phyloP scores from a whole-genome alignment of 1,284 basidiomycete genomes.

The Taiwanofungus camphoratus region DNA sequence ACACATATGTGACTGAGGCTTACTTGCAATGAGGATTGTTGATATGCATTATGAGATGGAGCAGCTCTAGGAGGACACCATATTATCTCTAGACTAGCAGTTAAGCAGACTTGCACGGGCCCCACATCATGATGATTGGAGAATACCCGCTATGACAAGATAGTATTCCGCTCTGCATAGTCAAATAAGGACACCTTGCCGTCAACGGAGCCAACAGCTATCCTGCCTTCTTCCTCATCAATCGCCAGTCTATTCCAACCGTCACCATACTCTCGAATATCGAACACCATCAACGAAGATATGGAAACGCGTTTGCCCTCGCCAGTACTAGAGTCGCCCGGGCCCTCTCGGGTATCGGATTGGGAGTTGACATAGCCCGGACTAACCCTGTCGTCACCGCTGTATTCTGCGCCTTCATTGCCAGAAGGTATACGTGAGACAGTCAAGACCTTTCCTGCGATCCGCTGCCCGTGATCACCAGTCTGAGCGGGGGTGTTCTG shows the following conservation, averaged over 20 bases:
- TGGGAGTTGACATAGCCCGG: conserved; percentile 8
- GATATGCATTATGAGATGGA: too few relatives aligned
- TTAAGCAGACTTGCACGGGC: too few relatives aligned
- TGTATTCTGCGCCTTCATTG: conserved; percentile 6
- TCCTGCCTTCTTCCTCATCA: conserved; percentile 53
- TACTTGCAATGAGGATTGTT: too few relatives aligned
- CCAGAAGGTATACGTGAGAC: conserved; percentile 1
- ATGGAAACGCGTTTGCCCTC: conserved; percentile 23
- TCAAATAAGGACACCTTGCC: conserved; percentile 44
- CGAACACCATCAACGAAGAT: conserved; percentile 36
- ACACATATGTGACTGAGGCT: too few relatives aligned
- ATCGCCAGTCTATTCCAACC: conserved; percentile 49
- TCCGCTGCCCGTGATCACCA: conserved; percentile 48
- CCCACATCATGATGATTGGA: too few relatives aligned
- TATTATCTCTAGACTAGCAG: too few relatives aligned
- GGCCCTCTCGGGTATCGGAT: conserved; percentile 14
- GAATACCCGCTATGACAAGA: too few relatives aligned
- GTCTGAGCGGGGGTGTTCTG: conserved; percentile 30
- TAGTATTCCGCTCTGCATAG: conserved; percentile 13
- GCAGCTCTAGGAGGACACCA: too few relatives aligned
- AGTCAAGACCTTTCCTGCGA: conserved; percentile 39
- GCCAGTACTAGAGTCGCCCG: conserved; percentile 15
- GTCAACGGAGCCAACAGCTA: conserved; percentile 46
- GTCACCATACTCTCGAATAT: conserved; percentile 35
- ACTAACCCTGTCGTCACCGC: conserved; percentile 11